A percentile compares a stretch with the other conserved stretches of the same genome.
phyloP scores from a whole-genome alignment of 2,329 filamentous ascomycete genomes.

The Fusarium torreyae region DNA sequence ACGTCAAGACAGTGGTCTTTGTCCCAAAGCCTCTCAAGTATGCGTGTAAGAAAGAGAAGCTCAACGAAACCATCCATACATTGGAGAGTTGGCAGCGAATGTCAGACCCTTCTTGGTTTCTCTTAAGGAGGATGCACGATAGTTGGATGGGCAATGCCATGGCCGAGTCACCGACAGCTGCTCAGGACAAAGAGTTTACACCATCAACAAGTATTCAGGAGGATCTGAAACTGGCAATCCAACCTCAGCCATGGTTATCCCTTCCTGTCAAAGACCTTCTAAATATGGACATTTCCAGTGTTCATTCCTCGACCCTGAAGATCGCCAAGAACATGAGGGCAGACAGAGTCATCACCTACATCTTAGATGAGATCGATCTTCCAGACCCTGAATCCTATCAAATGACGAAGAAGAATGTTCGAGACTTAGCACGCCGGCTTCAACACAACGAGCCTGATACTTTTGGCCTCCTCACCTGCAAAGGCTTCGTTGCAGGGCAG shows the following conservation, averaged over 20 bases:
- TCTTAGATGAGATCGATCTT: not conserved
- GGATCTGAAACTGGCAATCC: not conserved
- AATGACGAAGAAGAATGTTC: not conserved
- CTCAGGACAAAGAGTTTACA: not conserved
- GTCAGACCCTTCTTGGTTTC: conserved; percentile 27
- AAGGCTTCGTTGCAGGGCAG: not conserved
- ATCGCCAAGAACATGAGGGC: not conserved
- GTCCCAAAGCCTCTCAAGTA: conserved; percentile 4
- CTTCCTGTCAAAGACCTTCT: not conserved
- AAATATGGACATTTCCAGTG: not conserved
- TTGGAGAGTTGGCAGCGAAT: conserved; percentile 20
- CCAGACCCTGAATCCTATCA: not conserved
- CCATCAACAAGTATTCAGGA: not conserved
- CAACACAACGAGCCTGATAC: conserved; percentile 5
- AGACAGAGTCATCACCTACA: not conserved
- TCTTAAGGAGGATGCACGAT: conserved; percentile 6
- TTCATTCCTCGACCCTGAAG: not conserved
- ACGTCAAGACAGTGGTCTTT: not conserved
- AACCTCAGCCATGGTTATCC: not conserved
- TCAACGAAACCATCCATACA: conserved; percentile 9
- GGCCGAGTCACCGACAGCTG: not conserved
- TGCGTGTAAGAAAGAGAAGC: conserved; percentile 3
- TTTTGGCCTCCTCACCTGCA: conserved; percentile 4
- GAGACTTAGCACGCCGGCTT: not conserved
- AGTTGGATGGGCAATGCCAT: not conserved